Conservation (phyloP, 2,329 filamentous ascomycete genomes). For the Colletotrichum agaves region DNA sequence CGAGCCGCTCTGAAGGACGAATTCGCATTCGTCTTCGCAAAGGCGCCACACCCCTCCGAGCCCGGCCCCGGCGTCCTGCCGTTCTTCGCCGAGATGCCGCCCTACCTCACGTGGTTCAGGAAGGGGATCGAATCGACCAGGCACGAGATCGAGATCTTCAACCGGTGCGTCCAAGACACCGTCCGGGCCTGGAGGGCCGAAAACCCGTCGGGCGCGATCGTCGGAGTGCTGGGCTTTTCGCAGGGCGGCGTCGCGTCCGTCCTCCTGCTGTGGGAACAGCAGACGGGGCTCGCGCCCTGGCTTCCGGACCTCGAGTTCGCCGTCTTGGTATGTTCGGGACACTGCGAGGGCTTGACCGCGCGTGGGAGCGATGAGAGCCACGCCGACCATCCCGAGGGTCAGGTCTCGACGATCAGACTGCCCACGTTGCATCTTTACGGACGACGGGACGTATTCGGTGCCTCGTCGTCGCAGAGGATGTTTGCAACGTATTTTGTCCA, state of each 20-base stretch:
- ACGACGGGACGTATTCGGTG: constrained; percentile 9
- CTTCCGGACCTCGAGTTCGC: constrained; percentile 15
- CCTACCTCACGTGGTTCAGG: constrained; percentile 11
- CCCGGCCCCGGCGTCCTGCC: constrained; percentile 16
- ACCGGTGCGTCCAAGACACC: constrained; percentile 5
- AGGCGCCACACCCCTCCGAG: constrained; percentile 1
- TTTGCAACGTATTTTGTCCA: constrained; percentile 6
- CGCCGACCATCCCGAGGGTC: neutral
- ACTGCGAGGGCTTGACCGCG: neutral
- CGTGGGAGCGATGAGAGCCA: neutral
- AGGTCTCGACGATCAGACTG: neutral
- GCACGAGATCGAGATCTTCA: constrained; percentile 3
- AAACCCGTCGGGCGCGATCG: neutral
- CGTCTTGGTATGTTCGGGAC: constrained; percentile 9
- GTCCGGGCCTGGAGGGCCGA: constrained; percentile 1
- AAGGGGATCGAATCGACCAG: neutral
- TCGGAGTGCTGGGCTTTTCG: constrained; percentile 12
- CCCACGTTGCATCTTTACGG: constrained; percentile 13
- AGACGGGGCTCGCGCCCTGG: neutral
- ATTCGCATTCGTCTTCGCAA: constrained; percentile 12
- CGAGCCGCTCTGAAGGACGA: constrained; percentile 7
- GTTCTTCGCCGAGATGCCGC: constrained; percentile 8
- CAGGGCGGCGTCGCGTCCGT: constrained; percentile 9
- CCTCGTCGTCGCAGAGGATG: neutral
- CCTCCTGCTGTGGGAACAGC: neutral